Evolutionary conservation across 192 early-diverging fungal species (phyloP), one percentile per base, ranked within the genome.

Genomic region (Phycomyces nitens): DNA sequence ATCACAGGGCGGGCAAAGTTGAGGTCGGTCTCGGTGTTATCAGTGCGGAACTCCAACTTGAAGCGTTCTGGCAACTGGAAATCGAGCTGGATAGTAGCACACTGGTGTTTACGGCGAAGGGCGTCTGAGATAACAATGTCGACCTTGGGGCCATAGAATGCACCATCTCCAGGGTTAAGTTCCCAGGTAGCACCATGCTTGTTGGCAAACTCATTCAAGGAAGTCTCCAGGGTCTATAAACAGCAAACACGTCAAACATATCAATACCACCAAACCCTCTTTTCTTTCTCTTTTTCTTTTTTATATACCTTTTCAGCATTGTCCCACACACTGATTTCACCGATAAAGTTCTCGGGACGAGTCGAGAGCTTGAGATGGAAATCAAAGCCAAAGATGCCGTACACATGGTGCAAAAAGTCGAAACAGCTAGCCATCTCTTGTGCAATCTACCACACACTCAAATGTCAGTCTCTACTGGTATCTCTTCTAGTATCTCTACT

Each of bases 101-200:
- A 99, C 79, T 98, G 97, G 71, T 90, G 89, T 40, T 82, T 84
- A 42, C 97, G 91, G 66, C 86, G 82, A 57, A 99, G 84, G 12
- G 95, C 96, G 76, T 99, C 97, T 12, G 88, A 81, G 71, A 99
- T 92, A 40, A 86, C 87, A 75, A 99, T 98, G 79, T 99, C 97
- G 71, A 99, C 92, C 89, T 99, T 99, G 72, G 97, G 97, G n/a
- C 97, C 97, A 75, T 99, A 99, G 86, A 99, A 99, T 21, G 97
- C 97, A 44, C 97, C 97, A 78, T 99, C 97, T 63, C 93, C 93
- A 9, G 88, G 89, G 75, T 98, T 93, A 53, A 98, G 53, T 68
- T 86, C 85, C 97, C 97, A 99, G 22, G 75, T 74, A 24, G 80
- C 60, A 40, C 90, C 91, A 4, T 64, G 62, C 9, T 59, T 20